Conservation (phyloP, 192 early-diverging fungal genomes). For the Geranomyces variabilis region DNA sequence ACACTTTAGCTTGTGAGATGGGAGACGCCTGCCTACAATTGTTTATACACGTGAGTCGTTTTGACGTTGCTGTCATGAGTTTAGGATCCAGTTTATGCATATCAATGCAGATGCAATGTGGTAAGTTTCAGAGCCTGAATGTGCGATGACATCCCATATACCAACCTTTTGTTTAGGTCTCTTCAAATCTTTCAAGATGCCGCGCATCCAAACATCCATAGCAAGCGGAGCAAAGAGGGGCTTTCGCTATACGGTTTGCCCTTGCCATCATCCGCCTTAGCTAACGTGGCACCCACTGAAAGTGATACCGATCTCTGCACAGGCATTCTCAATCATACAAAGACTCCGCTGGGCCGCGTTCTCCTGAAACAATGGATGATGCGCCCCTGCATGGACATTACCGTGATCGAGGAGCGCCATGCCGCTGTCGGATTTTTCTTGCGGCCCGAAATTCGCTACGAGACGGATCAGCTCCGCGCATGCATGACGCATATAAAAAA, state of each 20-base stretch:
- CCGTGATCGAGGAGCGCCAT: conserved; percentile 56
- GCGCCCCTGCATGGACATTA: conserved; percentile 57
- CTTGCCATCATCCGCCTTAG: too few relatives aligned
- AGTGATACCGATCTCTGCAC: too few relatives aligned
- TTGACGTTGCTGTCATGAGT: not conserved
- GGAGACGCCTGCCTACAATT: too few relatives aligned
- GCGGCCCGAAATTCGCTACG: conserved; percentile 42
- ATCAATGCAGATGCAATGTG: conserved; percentile 61
- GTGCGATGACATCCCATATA: too few relatives aligned
- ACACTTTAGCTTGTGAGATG: conserved; percentile 41
- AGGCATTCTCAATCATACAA: conserved; percentile 69
- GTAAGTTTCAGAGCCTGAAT: conserved; percentile 36
- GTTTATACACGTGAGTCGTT: conserved; percentile 9
- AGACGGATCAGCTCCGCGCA: conserved; percentile 44
- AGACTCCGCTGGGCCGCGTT: conserved; percentile 58
- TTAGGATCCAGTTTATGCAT: conserved; percentile 46
- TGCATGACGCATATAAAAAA: conserved; percentile 46
- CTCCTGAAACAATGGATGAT: conserved; percentile 72
- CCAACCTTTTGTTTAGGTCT: conserved; percentile 65
- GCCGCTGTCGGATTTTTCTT: conserved; percentile 59
- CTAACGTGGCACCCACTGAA: too few relatives aligned
- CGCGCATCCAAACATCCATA: conserved; percentile 82
- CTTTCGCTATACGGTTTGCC: conserved; percentile 73
- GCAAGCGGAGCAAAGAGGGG: conserved; percentile 66
- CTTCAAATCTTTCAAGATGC: conserved; percentile 77